Conservation (phyloP, 345 rosid species). For the Limnanthes douglasii region DNA sequence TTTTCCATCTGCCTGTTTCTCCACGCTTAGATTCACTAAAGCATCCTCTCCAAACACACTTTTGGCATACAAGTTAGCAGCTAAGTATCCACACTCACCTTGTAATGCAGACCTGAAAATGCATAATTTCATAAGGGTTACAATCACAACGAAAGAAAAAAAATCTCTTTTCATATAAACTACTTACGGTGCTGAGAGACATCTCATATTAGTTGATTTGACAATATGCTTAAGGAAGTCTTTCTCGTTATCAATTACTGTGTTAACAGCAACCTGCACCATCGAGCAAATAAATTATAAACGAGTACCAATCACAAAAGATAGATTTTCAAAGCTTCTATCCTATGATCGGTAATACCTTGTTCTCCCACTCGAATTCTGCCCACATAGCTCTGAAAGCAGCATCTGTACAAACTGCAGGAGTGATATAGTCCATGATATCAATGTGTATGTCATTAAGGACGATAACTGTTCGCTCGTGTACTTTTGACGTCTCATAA, state of each 20-base stretch:
- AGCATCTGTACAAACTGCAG: conserved; percentile 76
- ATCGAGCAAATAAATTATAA: background rate
- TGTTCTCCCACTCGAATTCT: conserved; percentile 99
- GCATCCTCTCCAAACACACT: conserved; percentile 91
- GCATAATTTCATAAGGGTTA: too few relatives aligned
- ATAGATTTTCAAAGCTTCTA: too few relatives aligned
- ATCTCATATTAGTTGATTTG: conserved; percentile 23
- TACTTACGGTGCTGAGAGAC: conserved; percentile 22
- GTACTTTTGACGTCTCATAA: conserved; percentile 87
- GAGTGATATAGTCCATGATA: conserved; percentile 98
- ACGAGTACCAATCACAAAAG: too few relatives aligned
- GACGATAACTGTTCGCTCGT: conserved; percentile 79
- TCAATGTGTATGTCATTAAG: conserved; percentile 97
- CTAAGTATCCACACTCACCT: conserved; percentile 79
- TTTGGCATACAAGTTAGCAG: conserved; percentile 81
- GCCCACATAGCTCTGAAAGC: conserved; percentile 99
- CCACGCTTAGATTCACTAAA: conserved; percentile 63
- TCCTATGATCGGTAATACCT: conserved; percentile 27
- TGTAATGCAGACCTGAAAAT: conserved; percentile 57
- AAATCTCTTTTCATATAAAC: too few relatives aligned
- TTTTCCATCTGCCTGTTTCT: conserved; percentile 55
- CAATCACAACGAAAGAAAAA: too few relatives aligned
- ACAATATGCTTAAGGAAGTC: conserved; percentile 21
- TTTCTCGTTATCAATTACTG: conserved; percentile 16
- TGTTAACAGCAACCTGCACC: conserved; percentile 23